phyloP scores from a whole-genome alignment of 2,329 filamentous ascomycete species.

The Aspergillus eucalypticola region DNA sequence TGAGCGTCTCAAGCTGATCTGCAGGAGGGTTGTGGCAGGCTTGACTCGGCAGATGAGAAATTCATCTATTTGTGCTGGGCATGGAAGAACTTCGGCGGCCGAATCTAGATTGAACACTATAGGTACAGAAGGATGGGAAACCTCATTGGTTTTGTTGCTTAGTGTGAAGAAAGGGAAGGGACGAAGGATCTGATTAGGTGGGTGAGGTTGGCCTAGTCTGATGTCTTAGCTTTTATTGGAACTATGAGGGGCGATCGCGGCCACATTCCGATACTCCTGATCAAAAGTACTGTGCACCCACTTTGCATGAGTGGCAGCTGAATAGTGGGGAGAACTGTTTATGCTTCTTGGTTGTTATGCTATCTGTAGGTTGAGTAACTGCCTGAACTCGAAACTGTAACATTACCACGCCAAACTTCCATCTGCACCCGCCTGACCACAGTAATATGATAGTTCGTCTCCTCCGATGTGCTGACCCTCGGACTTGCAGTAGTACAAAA shows the following conservation, averaged over 20 bases:
- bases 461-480: conserved; percentile 23
- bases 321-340: neutral
- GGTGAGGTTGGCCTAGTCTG: neutral
- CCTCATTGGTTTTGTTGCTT: neutral
- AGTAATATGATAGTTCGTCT: conserved; percentile 25
- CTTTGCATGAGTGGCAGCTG: neutral
- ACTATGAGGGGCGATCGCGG: neutral
- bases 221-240: neutral
- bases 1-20: neutral
- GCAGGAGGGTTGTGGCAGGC: neutral
- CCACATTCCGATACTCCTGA: neutral
- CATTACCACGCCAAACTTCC: conserved; percentile 20
- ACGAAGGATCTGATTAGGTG: neutral
- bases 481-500: conserved; percentile 25
- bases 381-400: neutral
- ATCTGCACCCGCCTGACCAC: conserved; percentile 17
- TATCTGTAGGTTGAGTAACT: neutral
- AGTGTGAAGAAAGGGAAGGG: neutral
- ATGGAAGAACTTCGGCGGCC: neutral
- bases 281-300: too few species aligned
- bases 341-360: neutral
- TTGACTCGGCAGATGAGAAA: neutral
- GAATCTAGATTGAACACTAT: neutral
- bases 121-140: neutral
- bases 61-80: neutral